A percentile compares a stretch with the other conserved stretches of the same genome.
Evolutionary conservation across 768 basidiomycete genomes (phyloP).

Genomic region (Psilocybe cubensis): DNA sequence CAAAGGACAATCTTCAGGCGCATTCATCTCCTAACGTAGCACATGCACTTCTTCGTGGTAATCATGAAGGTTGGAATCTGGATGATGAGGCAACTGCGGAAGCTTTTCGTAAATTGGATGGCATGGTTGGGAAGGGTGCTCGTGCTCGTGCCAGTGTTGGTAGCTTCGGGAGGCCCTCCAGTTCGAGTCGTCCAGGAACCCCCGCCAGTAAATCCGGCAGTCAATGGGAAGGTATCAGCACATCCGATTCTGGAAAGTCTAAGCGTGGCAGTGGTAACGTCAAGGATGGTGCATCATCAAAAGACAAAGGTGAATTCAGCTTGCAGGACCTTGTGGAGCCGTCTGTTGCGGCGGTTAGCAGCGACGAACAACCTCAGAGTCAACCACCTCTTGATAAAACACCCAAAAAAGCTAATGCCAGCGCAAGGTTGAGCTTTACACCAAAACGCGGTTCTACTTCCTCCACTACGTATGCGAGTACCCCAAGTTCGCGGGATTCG

Average conservation of each 20-base stretch:
- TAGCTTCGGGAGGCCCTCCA: slow-evolving; percentile 69
- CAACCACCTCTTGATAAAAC: slow-evolving; percentile 60
- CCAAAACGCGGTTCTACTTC: slow-evolving; percentile 89
- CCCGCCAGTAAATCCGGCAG: slow-evolving; percentile 64
- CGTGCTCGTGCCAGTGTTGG: slow-evolving; percentile 78
- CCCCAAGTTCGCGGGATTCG: slow-evolving; percentile 86
- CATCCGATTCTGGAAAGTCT: slow-evolving; percentile 40
- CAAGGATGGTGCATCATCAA: slow-evolving; percentile 44
- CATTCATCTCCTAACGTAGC: slow-evolving; percentile 70
- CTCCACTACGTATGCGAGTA: slow-evolving; percentile 84
- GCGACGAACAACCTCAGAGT: slow-evolving; percentile 60
- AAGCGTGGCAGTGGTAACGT: slow-evolving; percentile 40
- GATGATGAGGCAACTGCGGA: slow-evolving; percentile 91
- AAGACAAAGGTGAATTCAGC: slow-evolving; percentile 48
- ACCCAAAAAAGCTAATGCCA: slow-evolving; percentile 63
- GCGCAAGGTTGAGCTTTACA: slow-evolving; percentile 75
- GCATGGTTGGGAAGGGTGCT: slow-evolving; percentile 75
- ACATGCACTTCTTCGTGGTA: slow-evolving; percentile 83
- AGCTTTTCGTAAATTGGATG: slow-evolving; percentile 91
- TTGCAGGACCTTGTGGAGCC: slow-evolving; percentile 44
- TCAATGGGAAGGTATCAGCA: slow-evolving; percentile 78
- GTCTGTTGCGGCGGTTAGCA: slow-evolving; percentile 50
- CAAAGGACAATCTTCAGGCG: slow-evolving; percentile 40
- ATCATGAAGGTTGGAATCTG: slow-evolving; percentile 88
- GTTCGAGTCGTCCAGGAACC: slow-evolving; percentile 73